These are phyloP conservation scores for Globisporangium barbulae DNA, from an alignment of 352 stramenopile genomes.

Conservation along the genomic window DNA sequence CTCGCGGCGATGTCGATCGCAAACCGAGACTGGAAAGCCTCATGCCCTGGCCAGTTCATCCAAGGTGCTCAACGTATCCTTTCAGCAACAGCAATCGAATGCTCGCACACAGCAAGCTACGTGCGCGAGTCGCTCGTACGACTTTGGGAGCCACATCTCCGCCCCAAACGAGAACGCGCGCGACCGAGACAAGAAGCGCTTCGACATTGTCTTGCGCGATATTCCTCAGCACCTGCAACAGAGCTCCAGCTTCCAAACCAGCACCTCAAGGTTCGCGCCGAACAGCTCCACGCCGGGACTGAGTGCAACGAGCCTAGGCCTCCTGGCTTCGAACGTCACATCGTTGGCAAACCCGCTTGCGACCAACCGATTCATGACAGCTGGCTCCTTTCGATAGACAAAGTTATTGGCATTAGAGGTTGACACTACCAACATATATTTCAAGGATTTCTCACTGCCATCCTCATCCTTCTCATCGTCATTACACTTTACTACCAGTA, in stretches of 20 bases:
- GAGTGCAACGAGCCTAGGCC: slow-evolving; percentile 16
- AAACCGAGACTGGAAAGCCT: not conserved
- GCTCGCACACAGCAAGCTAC: not conserved
- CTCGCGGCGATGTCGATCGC: not conserved
- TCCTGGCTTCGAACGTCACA: slow-evolving; percentile 44
- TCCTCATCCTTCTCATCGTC: too few relatives aligned
- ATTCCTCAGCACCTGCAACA: not conserved
- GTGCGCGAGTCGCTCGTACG: slow-evolving; percentile 9
- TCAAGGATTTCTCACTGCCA: not conserved
- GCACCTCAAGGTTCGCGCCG: not conserved
- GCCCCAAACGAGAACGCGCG: not conserved
- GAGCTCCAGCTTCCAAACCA: not conserved
- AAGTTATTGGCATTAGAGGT: not conserved
- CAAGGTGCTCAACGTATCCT: not conserved
- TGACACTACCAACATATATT: not conserved
- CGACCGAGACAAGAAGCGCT: slow-evolving; percentile 12
- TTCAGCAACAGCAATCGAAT: not conserved
- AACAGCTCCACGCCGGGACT: slow-evolving; percentile 12
- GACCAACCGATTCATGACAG: slow-evolving; percentile 43
- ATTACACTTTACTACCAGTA: not conserved
- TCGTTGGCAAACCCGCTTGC: slow-evolving; percentile 51
- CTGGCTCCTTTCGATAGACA: not conserved
- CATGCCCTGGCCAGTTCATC: not conserved
- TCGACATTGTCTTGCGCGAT: slow-evolving; percentile 26
- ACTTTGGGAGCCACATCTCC: slow-evolving; percentile 2